Evolutionary conservation across 371 early-diverging fungal species (phyloP), one percentile per base, ranked within the genome.

Genomic region (Astathelohania contejeani): DNA sequence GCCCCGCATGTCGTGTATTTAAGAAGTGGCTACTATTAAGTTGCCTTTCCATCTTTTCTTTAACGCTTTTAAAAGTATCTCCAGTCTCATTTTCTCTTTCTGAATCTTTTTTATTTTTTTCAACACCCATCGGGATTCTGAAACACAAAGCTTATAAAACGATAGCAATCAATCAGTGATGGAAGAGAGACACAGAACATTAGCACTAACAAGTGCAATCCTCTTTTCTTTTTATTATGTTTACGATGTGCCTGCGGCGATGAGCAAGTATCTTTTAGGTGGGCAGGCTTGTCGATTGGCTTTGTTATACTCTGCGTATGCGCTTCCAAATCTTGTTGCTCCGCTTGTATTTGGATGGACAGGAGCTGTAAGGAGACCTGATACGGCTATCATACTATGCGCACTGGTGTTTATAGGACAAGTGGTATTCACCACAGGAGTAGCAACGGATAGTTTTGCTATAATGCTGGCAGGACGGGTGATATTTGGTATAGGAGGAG

Each of bases 401-500:
- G 40, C 65, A 1, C 63, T 77, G 16, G 78, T 82, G 19, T 66
- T 77, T 12, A 24, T 76, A 25, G 84, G 84, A 0, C 81, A 82
- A 45, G 29, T 71, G 1, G 46, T 82, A 0, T 79, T 81, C 39
- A 63, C 78, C 7, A 37, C 72, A 1, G 84, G 82, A 0, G 58
- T 80, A 1, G 47, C 56, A 27, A 22, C 38, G 9, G 63, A 71
- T n/a, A 57, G 19, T 44, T 78, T 80, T 53, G 50, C 58, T 47
- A 25, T 73, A 0, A 78, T 82, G 77, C 51, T 80, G 1, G 38
- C 75, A 12, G 84, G 83, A 14, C 74, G 83, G 3, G 53, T 80
- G 23, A 40, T 82, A 2, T 78, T 80, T 66, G 84, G 83, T 12
- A 69, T 83, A 2, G 84, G 83, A 1, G 81, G 82, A 20, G 83